Evolutionary conservation across 768 basidiomycete species (phyloP).

Genomic region (Cystobasidium tubakii): DNA sequence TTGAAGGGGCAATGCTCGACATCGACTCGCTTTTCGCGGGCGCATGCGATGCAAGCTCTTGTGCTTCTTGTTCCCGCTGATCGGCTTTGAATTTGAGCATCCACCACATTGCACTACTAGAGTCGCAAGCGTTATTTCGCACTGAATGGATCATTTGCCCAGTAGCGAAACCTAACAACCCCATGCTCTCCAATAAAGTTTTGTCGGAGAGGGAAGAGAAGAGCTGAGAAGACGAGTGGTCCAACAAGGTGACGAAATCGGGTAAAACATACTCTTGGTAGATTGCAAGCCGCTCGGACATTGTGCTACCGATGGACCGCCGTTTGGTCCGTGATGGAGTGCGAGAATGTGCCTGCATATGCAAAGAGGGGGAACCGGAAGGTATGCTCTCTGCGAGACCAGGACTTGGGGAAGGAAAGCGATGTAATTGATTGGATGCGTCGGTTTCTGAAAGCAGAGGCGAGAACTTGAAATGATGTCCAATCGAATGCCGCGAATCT

Average conservation of each 20-base stretch:
- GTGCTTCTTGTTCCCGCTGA: conserved; percentile 53
- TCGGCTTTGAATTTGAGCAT: conserved; percentile 77
- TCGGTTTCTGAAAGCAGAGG: background rate
- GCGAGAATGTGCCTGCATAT: conserved; percentile 56
- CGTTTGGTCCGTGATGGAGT: conserved; percentile 94
- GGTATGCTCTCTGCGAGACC: conserved; percentile 1
- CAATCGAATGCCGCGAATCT: conserved; percentile 22
- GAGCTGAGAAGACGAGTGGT: conserved; percentile 63
- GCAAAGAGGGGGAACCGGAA: conserved; percentile 57
- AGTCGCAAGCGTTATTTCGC: conserved; percentile 82
- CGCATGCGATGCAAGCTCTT: conserved; percentile 42
- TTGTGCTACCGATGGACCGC: conserved; percentile 81
- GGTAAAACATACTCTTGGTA: conserved; percentile 43
- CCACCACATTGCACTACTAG: conserved; percentile 91
- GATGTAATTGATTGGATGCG: background rate
- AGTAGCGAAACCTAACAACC: conserved; percentile 76
- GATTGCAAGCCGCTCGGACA: conserved; percentile 49
- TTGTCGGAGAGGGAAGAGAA: conserved; percentile 80
- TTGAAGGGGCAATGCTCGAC: background rate
- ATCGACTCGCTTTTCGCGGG: conserved; percentile 20
- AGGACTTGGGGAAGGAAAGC: conserved; percentile 19
- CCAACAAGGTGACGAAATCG: conserved; percentile 50
- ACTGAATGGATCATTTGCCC: conserved; percentile 95
- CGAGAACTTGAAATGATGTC: conserved; percentile 7
- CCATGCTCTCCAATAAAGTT: conserved; percentile 68